Evolutionary conservation across 192 early-diverging fungal genomes (phyloP).

Genomic region (Linnemannia exigua): DNA sequence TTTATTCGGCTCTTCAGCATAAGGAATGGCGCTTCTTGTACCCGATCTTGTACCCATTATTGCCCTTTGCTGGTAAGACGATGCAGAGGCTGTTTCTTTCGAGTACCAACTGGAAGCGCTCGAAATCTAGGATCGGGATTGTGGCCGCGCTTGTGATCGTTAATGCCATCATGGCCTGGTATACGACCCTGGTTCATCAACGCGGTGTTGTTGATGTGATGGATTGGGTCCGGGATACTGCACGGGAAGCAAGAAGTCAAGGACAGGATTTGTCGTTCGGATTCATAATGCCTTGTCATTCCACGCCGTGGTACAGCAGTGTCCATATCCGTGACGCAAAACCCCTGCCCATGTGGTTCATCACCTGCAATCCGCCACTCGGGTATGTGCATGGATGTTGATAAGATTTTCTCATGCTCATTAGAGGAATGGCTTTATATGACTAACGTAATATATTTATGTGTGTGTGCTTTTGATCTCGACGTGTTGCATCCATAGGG

Average conservation of each 20-base stretch:
- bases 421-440: not conserved
- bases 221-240: conserved; percentile 73
- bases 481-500: too few species aligned
- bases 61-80: conserved; percentile 59
- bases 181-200: conserved; percentile 87
- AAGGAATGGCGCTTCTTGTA: conserved; percentile 98
- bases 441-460: too few species aligned
- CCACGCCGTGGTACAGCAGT: conserved; percentile 93
- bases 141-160: conserved; percentile 70
- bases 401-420: not conserved
- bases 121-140: conserved; percentile 8
- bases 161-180: conserved; percentile 77
- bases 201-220: conserved; percentile 94
- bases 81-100: conserved; percentile 29
- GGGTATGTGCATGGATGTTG: conserved; percentile 43
- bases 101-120: conserved; percentile 12
- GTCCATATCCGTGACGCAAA: conserved; percentile 71
- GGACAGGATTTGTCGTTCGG: conserved; percentile 61
- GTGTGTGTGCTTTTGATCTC: too few species aligned
- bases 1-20: conserved; percentile 87
- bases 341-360: conserved; percentile 75
- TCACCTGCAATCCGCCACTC: conserved; percentile 95
- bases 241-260: not conserved
- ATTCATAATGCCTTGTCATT: conserved; percentile 98
- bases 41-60: conserved; percentile 82